A percentile compares a stretch with the other conserved stretches of the same genome.
phyloP scores from a whole-genome alignment of 495 filamentous ascomycete genomes.

The Articulospora tetracladia region DNA sequence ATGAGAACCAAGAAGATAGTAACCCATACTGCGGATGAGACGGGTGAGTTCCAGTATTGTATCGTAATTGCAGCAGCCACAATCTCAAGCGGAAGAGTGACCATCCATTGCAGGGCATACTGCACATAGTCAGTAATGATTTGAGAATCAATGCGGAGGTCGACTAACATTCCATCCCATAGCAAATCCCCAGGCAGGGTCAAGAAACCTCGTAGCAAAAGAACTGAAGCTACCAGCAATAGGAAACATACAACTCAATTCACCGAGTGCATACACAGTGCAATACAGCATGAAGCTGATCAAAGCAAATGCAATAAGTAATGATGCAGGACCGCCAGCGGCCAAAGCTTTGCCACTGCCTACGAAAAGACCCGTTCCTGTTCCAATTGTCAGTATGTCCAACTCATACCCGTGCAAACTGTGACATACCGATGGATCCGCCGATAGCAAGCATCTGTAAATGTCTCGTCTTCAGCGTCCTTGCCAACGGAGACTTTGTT shows the following conservation, averaged over 20 bases:
- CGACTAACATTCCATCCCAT: slow-evolving; percentile 80
- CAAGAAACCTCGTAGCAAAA: slow-evolving; percentile 85
- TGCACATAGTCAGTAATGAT: not conserved
- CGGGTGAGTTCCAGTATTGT: slow-evolving; percentile 69
- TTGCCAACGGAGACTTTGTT: slow-evolving; percentile 69
- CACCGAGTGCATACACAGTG: slow-evolving; percentile 87
- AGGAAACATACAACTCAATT: slow-evolving; percentile 75
- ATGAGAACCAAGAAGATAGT: slow-evolving; percentile 77
- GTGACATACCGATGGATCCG: slow-evolving; percentile 81
- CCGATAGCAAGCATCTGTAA: slow-evolving; percentile 97
- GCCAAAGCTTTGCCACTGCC: slow-evolving; percentile 74
- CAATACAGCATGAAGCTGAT: slow-evolving; percentile 88
- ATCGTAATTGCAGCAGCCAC: slow-evolving; percentile 88
- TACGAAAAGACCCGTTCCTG: slow-evolving; percentile 76
- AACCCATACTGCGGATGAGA: slow-evolving; percentile 75
- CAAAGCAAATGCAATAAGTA: slow-evolving; percentile 78
- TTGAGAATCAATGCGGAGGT: not conserved
- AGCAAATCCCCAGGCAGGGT: slow-evolving; percentile 93
- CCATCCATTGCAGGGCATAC: slow-evolving; percentile 13
- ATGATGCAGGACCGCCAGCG: slow-evolving; percentile 77
- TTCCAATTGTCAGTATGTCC: not conserved
- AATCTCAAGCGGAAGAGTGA: slow-evolving; percentile 68
- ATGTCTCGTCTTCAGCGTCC: slow-evolving; percentile 79
- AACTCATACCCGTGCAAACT: too few species aligned
- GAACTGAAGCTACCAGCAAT: slow-evolving; percentile 87